Percentiles rank a stretch among this genome's conserved stretches.
phyloP scores from a whole-genome alignment of 2,329 filamentous ascomycete species.

The Aspergillus novoparasiticus region DNA sequence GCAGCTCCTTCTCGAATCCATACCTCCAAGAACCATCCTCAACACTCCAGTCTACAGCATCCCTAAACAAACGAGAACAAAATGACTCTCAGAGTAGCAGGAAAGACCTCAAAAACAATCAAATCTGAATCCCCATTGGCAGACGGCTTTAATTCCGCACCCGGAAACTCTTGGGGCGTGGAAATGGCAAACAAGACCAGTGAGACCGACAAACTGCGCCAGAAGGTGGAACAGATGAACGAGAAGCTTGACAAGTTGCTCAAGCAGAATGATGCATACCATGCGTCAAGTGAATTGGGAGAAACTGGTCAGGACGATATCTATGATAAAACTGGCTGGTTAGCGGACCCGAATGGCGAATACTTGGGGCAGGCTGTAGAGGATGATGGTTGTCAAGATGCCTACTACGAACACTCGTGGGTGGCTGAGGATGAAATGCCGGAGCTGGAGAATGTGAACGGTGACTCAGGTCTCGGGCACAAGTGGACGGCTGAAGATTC shows the following conservation, averaged over 20 bases:
- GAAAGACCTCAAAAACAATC: neutral
- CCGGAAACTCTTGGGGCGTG: neutral
- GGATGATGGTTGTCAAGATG: neutral
- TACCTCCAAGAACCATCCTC: too few relatives aligned
- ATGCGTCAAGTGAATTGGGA: neutral
- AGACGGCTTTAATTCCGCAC: neutral
- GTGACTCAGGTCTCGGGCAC: neutral
- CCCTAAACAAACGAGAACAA: neutral
- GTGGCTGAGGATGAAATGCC: neutral
- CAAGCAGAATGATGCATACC: neutral
- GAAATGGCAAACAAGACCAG: neutral
- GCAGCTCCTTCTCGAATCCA: neutral
- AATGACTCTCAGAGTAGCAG: neutral
- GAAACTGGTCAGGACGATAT: constrained; percentile 13
- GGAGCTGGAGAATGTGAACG: neutral
- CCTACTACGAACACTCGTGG: neutral
- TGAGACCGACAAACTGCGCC: neutral
- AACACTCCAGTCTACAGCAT: neutral
- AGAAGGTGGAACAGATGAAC: neutral
- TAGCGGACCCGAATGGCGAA: neutral
- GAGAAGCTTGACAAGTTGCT: neutral
- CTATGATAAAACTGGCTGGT: neutral
- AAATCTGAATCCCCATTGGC: neutral
- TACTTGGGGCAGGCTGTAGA: neutral
- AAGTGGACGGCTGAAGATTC: neutral